Percentiles rank a stretch among this genome's conserved stretches.
Conservation (phyloP, 305 asterid species). For the Solanum chacoense region DNA sequence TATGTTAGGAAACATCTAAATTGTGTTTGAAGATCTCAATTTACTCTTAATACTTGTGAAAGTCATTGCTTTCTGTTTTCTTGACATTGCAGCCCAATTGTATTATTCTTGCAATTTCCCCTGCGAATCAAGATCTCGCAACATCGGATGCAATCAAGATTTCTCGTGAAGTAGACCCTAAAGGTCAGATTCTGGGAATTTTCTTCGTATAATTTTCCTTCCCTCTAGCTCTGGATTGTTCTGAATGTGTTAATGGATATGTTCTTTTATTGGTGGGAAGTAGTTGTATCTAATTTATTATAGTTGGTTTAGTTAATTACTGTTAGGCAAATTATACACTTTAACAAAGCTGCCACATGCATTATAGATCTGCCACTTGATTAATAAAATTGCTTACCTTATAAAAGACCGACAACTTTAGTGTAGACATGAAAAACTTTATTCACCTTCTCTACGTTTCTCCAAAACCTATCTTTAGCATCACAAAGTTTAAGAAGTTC, state of each 20-base stretch:
- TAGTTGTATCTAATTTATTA: not conserved
- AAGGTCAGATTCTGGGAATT: slow-evolving; percentile 25
- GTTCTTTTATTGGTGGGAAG: not conserved
- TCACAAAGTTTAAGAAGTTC: not conserved
- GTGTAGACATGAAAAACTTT: not conserved
- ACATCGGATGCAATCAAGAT: slow-evolving; percentile 79
- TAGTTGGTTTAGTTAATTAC: not conserved
- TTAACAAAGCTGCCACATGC: not conserved
- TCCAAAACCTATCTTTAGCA: not conserved
- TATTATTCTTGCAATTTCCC: slow-evolving; percentile 68
- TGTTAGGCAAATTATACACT: not conserved
- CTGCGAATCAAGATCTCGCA: slow-evolving; percentile 87
- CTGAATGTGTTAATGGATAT: not conserved
- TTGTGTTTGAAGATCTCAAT: not conserved
- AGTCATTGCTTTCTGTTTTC: not conserved
- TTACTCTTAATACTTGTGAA: not conserved
- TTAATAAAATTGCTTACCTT: not conserved
- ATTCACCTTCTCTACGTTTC: not conserved
- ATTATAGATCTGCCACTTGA: not conserved
- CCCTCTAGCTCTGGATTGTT: not conserved
- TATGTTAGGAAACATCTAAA: not conserved
- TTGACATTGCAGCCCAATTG: slow-evolving; percentile 56
- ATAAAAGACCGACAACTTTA: not conserved
- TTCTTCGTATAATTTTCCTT: not conserved
- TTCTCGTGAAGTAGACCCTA: slow-evolving; percentile 79